Base-by-base conservation (phyloP, 2,329 filamentous ascomycete species). In the Saccharata proteae region DNA sequence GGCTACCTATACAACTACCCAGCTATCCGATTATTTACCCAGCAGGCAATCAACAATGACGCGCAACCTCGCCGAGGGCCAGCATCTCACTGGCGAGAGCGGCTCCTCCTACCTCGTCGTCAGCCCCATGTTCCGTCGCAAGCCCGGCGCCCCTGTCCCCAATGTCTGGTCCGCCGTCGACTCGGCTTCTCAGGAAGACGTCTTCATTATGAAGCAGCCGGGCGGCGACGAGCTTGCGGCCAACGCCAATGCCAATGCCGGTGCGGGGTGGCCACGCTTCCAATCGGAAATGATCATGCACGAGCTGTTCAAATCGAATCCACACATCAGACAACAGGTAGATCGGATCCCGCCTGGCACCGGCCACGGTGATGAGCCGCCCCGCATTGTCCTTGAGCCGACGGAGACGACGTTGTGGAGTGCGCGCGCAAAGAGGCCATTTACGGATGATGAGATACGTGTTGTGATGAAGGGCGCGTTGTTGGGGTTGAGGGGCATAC, bases 211-310 rank as follows among this genome's bases (percentile, higher is more conserved):
- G 26, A 49, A 49, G 30, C 37, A 42, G 10, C 47, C 47, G 2
- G 40, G 38, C 14, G 29, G 33, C 7, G 32, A 40, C 17, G 45
- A 47, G 27, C 32, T 23, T 2, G 30, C 31, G 6, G 26, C 35
- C 32, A 8, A 17, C 6, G n/a, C n/a, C n/a, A n/a, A n/a, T n/a
- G n/a, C n/a, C n/a, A n/a, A n/a, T n/a, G n/a, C n/a, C n/a, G n/a
- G n/a, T n/a, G n/a, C n/a, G n/a, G 27, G 29, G 30, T 48, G 40
- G 39, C 46, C 46, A 2, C 26, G 33, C 5, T 48, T 49, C 32
- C 38, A 41, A 17, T 39, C 46, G 16, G 47, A 49, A 28, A 47
- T 49, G 43, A 40, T 46, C 28, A 48, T 49, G 42, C 47, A 49
- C 27, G 44, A 48, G 36, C 33, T 49, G 6, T 39, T 48, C 33